These are phyloP conservation scores for Eremothecium gossypii DNA, from an alignment of 1,139 yeast species.

Conservation along the genomic window DNA sequence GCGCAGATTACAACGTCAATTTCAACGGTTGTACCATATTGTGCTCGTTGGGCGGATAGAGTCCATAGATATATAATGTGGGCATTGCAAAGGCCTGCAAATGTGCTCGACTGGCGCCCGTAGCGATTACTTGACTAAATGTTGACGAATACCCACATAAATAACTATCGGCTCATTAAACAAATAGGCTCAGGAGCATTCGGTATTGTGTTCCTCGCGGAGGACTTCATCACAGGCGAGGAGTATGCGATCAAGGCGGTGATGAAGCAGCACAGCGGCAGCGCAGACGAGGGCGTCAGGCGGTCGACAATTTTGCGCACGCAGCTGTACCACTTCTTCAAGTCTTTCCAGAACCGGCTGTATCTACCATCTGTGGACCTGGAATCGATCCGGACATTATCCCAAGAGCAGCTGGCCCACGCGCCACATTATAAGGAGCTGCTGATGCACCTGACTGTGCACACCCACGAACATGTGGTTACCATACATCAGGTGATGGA, in stretches of 20 bases:
- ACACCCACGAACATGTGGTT: slow-evolving; percentile 65
- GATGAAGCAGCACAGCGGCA: slow-evolving; percentile 36
- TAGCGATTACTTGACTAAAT: slow-evolving; percentile 7
- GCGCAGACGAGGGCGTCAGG: slow-evolving; percentile 14
- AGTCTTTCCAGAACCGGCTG: slow-evolving; percentile 20
- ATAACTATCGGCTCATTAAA: slow-evolving; percentile 25
- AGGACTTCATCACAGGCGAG: slow-evolving; percentile 42
- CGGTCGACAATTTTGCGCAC: slow-evolving; percentile 22
- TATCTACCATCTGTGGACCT: slow-evolving; percentile 26
- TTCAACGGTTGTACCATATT: too few species aligned
- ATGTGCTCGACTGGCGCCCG: neutral
- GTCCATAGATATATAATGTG: too few species aligned
- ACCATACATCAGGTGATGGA: slow-evolving; percentile 67
- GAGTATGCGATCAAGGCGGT: slow-evolving; percentile 68
- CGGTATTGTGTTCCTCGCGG: slow-evolving; percentile 71
- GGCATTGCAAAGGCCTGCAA: too few species aligned
- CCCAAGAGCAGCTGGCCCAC: slow-evolving; percentile 18
- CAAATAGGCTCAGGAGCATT: slow-evolving; percentile 87
- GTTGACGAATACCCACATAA: slow-evolving; percentile 25
- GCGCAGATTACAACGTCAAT: too few species aligned
- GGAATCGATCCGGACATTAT: slow-evolving; percentile 20
- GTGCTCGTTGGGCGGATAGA: too few species aligned
- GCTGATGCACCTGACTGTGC: slow-evolving; percentile 63
- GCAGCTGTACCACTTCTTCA: slow-evolving; percentile 23
- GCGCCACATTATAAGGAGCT: slow-evolving; percentile 46